Evolutionary conservation across 257 asterid genomes (phyloP).

Genomic region (Forsythia viridissima): DNA sequence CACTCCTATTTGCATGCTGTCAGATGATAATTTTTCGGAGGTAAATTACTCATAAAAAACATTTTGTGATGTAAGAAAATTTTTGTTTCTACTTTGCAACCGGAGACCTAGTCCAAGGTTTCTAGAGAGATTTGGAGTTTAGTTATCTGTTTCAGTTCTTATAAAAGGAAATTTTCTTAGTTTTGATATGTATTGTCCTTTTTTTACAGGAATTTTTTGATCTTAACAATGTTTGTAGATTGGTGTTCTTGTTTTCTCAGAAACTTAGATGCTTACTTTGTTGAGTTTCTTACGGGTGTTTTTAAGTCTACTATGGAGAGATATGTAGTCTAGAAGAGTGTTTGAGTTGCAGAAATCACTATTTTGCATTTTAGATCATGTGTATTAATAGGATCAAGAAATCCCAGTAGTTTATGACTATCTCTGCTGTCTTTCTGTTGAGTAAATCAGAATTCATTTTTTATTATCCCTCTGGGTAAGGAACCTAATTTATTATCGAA

Average conservation of each 20-base stretch:
- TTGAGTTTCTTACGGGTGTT: not conserved
- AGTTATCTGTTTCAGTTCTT: not conserved
- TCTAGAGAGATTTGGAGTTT: not conserved
- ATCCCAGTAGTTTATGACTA: not conserved
- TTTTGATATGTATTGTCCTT: not conserved
- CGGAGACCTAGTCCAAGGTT: not conserved
- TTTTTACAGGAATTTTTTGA: not conserved
- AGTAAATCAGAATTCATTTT: not conserved
- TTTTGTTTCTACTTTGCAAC: not conserved
- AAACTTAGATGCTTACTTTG: not conserved
- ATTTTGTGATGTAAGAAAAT: conserved; percentile 4
- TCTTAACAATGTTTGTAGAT: not conserved
- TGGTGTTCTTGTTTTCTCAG: not conserved
- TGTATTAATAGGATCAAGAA: not conserved
- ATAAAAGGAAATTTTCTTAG: not conserved
- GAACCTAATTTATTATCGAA: not conserved
- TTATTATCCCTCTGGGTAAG: not conserved
- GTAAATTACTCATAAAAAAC: conserved; percentile 39
- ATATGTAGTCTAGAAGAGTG: not conserved
- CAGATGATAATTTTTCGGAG: conserved; percentile 75
- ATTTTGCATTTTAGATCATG: not conserved
- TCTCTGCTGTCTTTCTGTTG: not conserved
- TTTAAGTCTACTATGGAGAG: not conserved
- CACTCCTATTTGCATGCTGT: conserved; percentile 51
- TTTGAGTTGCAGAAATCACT: not conserved